Percentiles rank a stretch among this genome's conserved stretches.
Evolutionary conservation across 2,329 filamentous ascomycete genomes (phyloP).

Genomic region (Didymella segeticola): DNA sequence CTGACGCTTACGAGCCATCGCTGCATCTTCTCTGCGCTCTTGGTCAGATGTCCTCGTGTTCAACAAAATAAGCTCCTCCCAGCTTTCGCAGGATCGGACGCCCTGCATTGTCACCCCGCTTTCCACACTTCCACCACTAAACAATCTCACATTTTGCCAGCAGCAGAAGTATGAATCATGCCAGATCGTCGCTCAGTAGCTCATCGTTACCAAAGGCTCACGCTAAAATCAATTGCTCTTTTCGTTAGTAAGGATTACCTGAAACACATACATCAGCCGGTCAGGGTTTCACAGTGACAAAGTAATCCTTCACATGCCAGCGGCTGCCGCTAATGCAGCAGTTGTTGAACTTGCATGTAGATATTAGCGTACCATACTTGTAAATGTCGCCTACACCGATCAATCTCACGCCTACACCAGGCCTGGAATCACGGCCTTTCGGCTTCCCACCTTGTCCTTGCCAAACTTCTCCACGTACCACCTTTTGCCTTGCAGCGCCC

Average conservation of each 20-base stretch:
- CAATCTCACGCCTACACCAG: conserved; percentile 50
- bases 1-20: background rate
- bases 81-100: background rate
- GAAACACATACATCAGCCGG: conserved; percentile 1
- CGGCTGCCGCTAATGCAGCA: conserved; percentile 2
- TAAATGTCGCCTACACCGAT: conserved; percentile 5
- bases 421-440: conserved; percentile 75
- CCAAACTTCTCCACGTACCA: conserved; percentile 95
- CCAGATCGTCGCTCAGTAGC: conserved; percentile 1
- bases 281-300: conserved; percentile 3
- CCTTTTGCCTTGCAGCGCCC: conserved; percentile 77
- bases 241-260: background rate
- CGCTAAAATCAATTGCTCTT: background rate
- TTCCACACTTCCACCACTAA: conserved; percentile 3
- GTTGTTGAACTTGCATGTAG: conserved; percentile 1
- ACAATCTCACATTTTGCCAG: background rate
- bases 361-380: conserved; percentile 7
- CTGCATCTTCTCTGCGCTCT: background rate
- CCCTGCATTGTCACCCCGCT: conserved; percentile 13
- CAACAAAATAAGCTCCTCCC: conserved; percentile 10
- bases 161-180: conserved; percentile 5
- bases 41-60: conserved; percentile 6
- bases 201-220: background rate
- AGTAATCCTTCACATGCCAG: background rate
- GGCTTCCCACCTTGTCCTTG: conserved; percentile 74